Conservation (phyloP, 2,329 filamentous ascomycete species). For the Amesomyces nigricolor region DNA sequence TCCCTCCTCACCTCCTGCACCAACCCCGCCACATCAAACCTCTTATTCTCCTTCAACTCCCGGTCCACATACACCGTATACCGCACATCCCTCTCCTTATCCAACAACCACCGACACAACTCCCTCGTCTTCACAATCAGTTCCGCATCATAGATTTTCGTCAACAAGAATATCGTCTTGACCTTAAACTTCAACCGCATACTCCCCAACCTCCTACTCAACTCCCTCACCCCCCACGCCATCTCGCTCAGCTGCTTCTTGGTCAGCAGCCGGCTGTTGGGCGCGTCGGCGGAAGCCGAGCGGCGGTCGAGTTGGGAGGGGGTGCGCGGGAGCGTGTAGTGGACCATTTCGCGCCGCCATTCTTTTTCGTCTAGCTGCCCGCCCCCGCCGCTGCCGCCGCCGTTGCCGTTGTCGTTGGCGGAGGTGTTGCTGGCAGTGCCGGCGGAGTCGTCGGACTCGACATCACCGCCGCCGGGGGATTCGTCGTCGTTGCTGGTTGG, state of each 20-base stretch:
- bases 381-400: conserved; percentile 35
- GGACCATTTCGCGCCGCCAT: conserved; percentile 45
- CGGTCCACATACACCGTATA: conserved; percentile 84
- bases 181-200: conserved; percentile 79
- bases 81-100: conserved; percentile 56
- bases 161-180: conserved; percentile 77
- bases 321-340: conserved; percentile 28
- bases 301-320: conserved; percentile 31
- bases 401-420: conserved; percentile 26
- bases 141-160: conserved; percentile 82
- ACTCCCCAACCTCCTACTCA: conserved; percentile 79
- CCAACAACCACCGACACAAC: conserved; percentile 74
- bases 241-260: conserved; percentile 95
- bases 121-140: conserved; percentile 73
- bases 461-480: not conserved
- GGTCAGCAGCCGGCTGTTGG: conserved; percentile 68
- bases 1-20: conserved; percentile 52
- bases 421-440: conserved; percentile 11
- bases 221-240: conserved; percentile 89
- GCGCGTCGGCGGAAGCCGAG: conserved; percentile 18
- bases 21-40: conserved; percentile 68
- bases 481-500: not conserved
- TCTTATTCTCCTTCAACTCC: conserved; percentile 62
- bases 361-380: conserved; percentile 54
- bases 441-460: not conserved